These are phyloP conservation scores for Leccinum broughii DNA, from an alignment of 768 basidiomycete genomes.

Conservation along the genomic window DNA sequence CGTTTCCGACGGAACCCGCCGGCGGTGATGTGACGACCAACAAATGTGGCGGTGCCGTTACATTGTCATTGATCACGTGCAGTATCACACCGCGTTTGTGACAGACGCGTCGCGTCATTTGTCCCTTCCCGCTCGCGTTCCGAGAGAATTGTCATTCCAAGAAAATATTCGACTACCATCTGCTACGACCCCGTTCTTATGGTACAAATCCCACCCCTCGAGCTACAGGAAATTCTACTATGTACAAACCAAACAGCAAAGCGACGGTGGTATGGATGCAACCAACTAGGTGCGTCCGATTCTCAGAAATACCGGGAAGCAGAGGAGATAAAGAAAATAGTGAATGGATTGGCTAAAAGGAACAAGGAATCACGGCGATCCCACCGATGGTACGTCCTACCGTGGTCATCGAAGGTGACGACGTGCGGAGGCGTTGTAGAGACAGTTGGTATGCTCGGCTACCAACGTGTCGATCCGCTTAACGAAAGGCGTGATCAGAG, in stretches of 20 bases:
- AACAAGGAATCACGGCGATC: constrained; percentile 11
- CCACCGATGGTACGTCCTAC: constrained; percentile 35
- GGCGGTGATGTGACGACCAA: not conserved
- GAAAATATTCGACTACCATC: constrained; percentile 18
- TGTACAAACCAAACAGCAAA: no score
- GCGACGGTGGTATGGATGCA: no score
- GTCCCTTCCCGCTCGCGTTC: not conserved
- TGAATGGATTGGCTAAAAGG: constrained; percentile 5
- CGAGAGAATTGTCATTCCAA: constrained; percentile 14
- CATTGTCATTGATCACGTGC: constrained; percentile 24
- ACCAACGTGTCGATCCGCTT: constrained; percentile 99
- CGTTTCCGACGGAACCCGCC: not conserved
- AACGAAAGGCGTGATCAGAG: constrained; percentile 86
- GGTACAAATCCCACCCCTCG: no score
- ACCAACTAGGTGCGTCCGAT: not conserved
- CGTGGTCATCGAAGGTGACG: constrained; percentile 92
- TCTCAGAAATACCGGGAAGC: no score
- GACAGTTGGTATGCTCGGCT: constrained; percentile 98
- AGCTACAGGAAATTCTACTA: no score
- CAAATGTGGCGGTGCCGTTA: constrained; percentile 22
- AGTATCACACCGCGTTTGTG: constrained; percentile 31
- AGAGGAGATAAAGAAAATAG: not conserved
- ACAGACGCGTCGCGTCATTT: constrained; percentile 25
- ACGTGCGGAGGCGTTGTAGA: constrained; percentile 95
- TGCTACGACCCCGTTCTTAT: no score